Conservation (phyloP, 306 rosid genomes). For the Lablab purpureus region DNA sequence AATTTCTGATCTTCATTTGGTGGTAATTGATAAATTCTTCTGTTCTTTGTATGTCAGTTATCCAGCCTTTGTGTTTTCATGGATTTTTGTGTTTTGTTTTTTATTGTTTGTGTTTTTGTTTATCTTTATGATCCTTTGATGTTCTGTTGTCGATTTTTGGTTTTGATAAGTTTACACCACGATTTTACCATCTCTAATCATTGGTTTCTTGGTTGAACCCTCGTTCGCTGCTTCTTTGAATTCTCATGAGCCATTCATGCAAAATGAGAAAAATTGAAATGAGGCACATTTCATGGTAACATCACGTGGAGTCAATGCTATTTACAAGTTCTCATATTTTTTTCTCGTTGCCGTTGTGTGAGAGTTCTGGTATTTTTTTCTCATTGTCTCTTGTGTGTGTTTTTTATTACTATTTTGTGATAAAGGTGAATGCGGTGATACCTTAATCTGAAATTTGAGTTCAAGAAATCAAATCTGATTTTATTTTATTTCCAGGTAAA, state of each 20-base stretch:
- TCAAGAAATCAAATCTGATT: background rate
- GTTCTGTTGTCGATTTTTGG: constrained; percentile 7
- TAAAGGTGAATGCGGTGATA: constrained; percentile 1
- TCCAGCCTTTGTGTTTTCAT: background rate
- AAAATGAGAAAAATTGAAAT: constrained; percentile 29
- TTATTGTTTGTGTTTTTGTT: background rate
- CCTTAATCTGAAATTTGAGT: constrained; percentile 33
- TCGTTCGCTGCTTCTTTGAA: background rate
- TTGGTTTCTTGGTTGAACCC: constrained; percentile 16
- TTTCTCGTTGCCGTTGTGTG: background rate
- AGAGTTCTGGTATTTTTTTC: background rate
- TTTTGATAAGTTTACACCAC: background rate
- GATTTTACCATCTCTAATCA: background rate
- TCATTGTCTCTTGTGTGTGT: background rate
- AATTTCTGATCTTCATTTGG: background rate
- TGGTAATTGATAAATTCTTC: background rate
- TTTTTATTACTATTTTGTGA: background rate
- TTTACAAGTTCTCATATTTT: background rate
- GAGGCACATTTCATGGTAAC: background rate
- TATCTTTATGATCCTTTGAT: constrained; percentile 15
- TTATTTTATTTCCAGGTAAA: constrained; percentile 63
- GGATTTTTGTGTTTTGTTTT: background rate
- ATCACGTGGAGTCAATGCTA: constrained; percentile 22
- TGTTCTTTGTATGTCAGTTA: background rate
- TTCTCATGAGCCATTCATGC: constrained; percentile 37